Conservation (phyloP, 2,329 filamentous ascomycete species). For the Sordariomycetes sp. region DNA sequence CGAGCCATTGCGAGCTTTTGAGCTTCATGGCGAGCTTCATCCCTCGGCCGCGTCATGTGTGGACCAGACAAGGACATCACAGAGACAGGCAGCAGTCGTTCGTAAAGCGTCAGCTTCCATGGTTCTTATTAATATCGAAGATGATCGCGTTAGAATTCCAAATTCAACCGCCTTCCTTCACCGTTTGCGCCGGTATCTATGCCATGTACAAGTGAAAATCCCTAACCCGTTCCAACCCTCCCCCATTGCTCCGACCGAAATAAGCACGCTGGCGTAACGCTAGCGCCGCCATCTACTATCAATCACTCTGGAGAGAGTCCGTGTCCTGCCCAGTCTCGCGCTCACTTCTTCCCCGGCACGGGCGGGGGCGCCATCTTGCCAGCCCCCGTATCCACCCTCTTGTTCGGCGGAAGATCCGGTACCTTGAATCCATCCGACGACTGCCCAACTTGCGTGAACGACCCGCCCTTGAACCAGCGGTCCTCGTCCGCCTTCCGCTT, state of each 20-base stretch:
- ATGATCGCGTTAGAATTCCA: background rate
- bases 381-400: slow-evolving; percentile 59
- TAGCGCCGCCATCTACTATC: background rate
- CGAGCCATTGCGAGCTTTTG: too few species aligned
- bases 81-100: background rate
- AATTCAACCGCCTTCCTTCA: background rate
- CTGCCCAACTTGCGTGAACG: slow-evolving; percentile 75
- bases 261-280: background rate
- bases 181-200: background rate
- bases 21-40: too few species aligned
- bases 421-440: slow-evolving; percentile 65
- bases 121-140: background rate
- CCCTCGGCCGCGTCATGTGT: too few species aligned
- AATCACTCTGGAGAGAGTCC: background rate
- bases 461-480: slow-evolving; percentile 94
- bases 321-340: background rate
- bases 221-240: background rate
- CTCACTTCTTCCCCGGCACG: slow-evolving; percentile 10
- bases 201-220: background rate
- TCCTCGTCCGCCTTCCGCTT: slow-evolving; percentile 94
- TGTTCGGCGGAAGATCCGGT: slow-evolving; percentile 53
- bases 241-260: background rate
- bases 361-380: slow-evolving; percentile 36
- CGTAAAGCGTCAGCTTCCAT: background rate
- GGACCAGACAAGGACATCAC: background rate